Evolutionary conservation across 1,139 yeast genomes (phyloP).

Genomic region (Saccharomycopsis hybrid): DNA sequence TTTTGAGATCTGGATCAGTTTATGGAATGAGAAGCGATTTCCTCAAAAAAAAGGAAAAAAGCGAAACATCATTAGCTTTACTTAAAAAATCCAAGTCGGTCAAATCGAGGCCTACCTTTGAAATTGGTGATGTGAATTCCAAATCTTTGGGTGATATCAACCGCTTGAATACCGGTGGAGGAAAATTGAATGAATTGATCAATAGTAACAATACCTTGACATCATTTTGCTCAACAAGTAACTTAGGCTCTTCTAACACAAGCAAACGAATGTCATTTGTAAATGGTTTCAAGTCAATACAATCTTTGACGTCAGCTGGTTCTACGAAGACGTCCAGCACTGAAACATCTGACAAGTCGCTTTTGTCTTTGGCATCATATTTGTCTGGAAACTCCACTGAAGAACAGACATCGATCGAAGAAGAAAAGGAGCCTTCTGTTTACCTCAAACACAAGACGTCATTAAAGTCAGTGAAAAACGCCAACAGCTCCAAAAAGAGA

Average conservation of each 20-base stretch:
- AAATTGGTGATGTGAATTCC: not conserved
- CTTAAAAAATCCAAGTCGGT: not conserved
- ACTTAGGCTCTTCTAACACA: not conserved
- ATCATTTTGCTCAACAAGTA: not conserved
- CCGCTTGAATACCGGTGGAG: not conserved
- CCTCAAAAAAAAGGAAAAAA: no score
- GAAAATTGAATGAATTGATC: conserved; percentile 2
- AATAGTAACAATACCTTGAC: not conserved
- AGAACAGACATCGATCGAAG: conserved; percentile 8
- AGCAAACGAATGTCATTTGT: not conserved
- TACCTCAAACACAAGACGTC: conserved; percentile 12
- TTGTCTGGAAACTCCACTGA: conserved; percentile 11
- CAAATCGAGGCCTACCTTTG: not conserved
- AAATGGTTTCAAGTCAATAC: conserved; percentile 9
- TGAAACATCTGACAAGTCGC: conserved; percentile 4
- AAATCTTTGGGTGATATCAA: not conserved
- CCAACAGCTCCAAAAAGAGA: conserved; percentile 22
- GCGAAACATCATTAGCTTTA: no score
- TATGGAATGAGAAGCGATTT: no score
- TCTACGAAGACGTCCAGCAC: conserved; percentile 10
- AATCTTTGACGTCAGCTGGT: conserved; percentile 9
- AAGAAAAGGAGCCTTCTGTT: no score
- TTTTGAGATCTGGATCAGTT: no score
- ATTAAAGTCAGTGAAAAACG: conserved; percentile 32
- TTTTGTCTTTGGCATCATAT: conserved; percentile 5